Evolutionary conservation across 1,139 yeast genomes (phyloP).

Genomic region (Kazachstania sp.): DNA sequence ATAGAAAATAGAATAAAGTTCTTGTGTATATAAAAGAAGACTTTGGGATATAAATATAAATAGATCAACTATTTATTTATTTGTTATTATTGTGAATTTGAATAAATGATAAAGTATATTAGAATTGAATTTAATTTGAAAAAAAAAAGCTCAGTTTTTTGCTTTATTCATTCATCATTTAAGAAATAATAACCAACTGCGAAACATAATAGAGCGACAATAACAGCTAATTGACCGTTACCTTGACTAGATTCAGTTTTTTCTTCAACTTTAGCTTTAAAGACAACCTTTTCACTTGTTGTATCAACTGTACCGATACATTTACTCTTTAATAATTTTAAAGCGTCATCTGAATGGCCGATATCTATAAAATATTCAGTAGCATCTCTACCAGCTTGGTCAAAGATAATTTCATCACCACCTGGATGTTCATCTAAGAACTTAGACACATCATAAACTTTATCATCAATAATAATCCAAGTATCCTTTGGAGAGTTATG

Average conservation of each 20-base stretch:
- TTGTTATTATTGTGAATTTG: background rate
- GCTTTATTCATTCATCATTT: conserved; percentile 20
- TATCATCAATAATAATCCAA: conserved; percentile 86
- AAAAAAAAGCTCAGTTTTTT: background rate
- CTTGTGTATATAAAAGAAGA: no score
- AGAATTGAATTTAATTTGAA: background rate
- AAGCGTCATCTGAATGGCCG: conserved; percentile 96
- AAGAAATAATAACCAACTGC: conserved; percentile 50
- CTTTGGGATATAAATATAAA: background rate
- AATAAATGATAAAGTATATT: background rate
- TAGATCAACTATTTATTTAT: conserved; percentile 1
- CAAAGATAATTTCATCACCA: conserved; percentile 93
- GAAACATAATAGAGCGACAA: conserved; percentile 43
- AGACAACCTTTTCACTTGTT: conserved; percentile 26
- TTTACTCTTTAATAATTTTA: conserved; percentile 59
- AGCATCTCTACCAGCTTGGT: conserved; percentile 87
- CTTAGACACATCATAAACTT: conserved; percentile 75
- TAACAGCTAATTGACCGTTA: conserved; percentile 35
- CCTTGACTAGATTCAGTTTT: conserved; percentile 22
- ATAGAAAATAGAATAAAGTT: background rate
- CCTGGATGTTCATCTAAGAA: conserved; percentile 97
- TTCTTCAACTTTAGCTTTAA: conserved; percentile 2
- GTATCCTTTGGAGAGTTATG: conserved; percentile 75
- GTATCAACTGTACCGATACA: conserved; percentile 61
- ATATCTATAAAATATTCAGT: conserved; percentile 93